These are phyloP conservation scores for Pugionium dolabratum DNA, from an alignment of 345 rosid genomes.

Conservation along the genomic window DNA sequence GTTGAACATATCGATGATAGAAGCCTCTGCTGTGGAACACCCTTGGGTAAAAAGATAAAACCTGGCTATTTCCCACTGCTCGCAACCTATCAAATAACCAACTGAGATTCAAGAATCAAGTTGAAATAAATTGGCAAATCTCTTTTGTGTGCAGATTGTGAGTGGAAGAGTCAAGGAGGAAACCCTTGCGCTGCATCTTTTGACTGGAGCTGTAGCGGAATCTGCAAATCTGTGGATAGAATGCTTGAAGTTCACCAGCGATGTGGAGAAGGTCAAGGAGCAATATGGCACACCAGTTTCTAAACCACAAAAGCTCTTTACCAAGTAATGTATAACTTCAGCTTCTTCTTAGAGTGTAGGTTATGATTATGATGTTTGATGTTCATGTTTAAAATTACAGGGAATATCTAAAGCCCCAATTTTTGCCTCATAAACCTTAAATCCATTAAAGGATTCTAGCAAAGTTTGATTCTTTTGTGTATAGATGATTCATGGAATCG, in stretches of 20 bases:
- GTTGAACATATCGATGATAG: slow-evolving; percentile 81
- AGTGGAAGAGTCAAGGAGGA: slow-evolving; percentile 75
- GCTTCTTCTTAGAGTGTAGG: slow-evolving; percentile 6
- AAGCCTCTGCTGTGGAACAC: slow-evolving; percentile 90
- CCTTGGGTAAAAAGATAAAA: slow-evolving; percentile 51
- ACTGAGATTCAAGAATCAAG: too few relatives aligned
- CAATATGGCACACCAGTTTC: slow-evolving; percentile 47
- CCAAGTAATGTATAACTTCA: slow-evolving; percentile 27
- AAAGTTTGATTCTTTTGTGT: too few relatives aligned
- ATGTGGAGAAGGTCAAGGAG: slow-evolving; percentile 77
- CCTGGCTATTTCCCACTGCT: background rate
- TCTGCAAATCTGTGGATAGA: slow-evolving; percentile 82
- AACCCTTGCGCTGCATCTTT: slow-evolving; percentile 80
- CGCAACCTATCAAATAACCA: background rate
- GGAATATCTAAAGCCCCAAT: background rate
- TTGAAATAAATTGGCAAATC: background rate
- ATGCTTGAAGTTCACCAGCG: slow-evolving; percentile 64
- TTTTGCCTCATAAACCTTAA: too few relatives aligned
- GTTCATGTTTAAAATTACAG: slow-evolving; percentile 16
- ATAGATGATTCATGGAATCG: too few relatives aligned
- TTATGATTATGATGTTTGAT: slow-evolving; percentile 6
- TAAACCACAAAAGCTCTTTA: slow-evolving; percentile 17
- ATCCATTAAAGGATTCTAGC: too few relatives aligned
- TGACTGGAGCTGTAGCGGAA: slow-evolving; percentile 88
- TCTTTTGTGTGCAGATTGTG: slow-evolving; percentile 52